phyloP scores from a whole-genome alignment of 2,329 filamentous ascomycete genomes.

The Emericellopsis atlantica region DNA sequence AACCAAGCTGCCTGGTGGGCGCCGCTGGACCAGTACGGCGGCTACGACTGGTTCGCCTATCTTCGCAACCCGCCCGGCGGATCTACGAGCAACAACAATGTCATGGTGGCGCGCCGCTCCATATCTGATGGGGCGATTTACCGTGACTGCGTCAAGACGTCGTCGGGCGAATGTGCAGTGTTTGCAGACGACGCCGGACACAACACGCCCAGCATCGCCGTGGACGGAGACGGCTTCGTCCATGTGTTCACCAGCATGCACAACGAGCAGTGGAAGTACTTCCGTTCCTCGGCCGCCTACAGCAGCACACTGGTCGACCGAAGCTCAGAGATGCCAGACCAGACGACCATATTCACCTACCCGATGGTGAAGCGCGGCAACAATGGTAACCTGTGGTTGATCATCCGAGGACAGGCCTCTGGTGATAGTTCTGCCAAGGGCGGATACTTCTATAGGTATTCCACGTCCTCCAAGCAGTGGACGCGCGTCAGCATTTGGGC shows the following conservation, averaged over 20 bases:
- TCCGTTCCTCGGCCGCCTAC: constrained; percentile 8
- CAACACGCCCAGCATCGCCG: constrained; percentile 9
- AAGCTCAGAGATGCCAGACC: constrained; percentile 10
- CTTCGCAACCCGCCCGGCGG: constrained; percentile 10
- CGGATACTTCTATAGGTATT: constrained; percentile 8
- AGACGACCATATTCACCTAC: constrained; percentile 6
- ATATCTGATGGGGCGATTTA: constrained; percentile 7
- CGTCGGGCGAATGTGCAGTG: constrained; percentile 7
- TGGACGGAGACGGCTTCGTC: constrained; percentile 12
- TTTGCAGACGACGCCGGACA: constrained; percentile 11
- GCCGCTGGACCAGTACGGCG: constrained; percentile 10
- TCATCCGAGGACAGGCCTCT: constrained; percentile 6
- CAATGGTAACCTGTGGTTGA: constrained; percentile 7
- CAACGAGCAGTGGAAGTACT: constrained; percentile 13
- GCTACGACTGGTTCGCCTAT: constrained; percentile 10
- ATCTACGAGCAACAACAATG: constrained; percentile 10
- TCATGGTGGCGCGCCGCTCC: constrained; percentile 10
- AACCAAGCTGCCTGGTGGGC: constrained; percentile 13
- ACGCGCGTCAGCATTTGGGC: constrained; percentile 7
- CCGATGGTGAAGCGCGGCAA: constrained; percentile 7
- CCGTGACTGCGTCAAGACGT: constrained; percentile 10
- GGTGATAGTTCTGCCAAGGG: constrained; percentile 4
- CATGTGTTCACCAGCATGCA: constrained; percentile 15
- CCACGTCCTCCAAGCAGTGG: constrained; percentile 5
- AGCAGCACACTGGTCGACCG: constrained; percentile 8